A percentile compares a stretch with the other conserved stretches of the same genome.
Evolutionary conservation across 2,329 filamentous ascomycete species (phyloP).

Genomic region (Sphaceloma murrayae): DNA sequence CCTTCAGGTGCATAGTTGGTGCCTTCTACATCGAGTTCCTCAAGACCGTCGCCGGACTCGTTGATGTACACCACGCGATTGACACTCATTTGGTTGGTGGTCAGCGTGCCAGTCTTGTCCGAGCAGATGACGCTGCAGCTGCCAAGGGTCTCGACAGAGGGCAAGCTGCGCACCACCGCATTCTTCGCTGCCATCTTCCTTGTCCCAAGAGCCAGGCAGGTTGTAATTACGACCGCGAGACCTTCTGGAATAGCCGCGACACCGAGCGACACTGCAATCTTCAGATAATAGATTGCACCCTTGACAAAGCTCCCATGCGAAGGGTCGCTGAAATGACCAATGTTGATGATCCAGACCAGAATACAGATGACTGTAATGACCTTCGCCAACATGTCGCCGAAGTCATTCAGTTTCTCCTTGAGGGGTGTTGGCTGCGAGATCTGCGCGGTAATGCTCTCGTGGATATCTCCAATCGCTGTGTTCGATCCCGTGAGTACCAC

Average conservation of each 20-base stretch:
- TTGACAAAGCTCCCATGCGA: slow-evolving; percentile 84
- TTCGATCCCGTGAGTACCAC: slow-evolving; percentile 82
- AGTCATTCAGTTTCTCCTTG: slow-evolving; percentile 98
- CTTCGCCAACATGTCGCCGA: slow-evolving; percentile 91
- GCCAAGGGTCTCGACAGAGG: slow-evolving; percentile 92
- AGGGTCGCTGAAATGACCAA: slow-evolving; percentile 91
- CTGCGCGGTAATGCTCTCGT: slow-evolving; percentile 95
- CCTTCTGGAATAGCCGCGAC: slow-evolving; percentile 97
- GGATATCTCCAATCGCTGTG: slow-evolving; percentile 96
- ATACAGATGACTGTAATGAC: slow-evolving; percentile 97
- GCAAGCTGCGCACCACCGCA: slow-evolving; percentile 88
- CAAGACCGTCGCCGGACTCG: slow-evolving; percentile 61
- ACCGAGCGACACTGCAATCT: slow-evolving; percentile 96
- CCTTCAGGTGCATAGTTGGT: slow-evolving; percentile 86
- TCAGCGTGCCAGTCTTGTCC: slow-evolving; percentile 96
- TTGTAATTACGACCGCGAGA: slow-evolving; percentile 97
- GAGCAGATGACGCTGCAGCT: slow-evolving; percentile 99
- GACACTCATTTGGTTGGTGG: slow-evolving; percentile 99
- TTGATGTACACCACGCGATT: slow-evolving; percentile 81
- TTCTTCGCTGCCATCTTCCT: slow-evolving; percentile 99
- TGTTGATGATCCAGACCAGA: slow-evolving; percentile 96
- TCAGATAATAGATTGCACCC: slow-evolving; percentile 98
- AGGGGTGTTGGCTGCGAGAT: slow-evolving; percentile 95
- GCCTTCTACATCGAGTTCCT: slow-evolving; percentile 82
- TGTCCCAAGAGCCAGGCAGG: slow-evolving; percentile 88